Conservation (phyloP, 129 eudicot species). For the Mikania micrantha region DNA sequence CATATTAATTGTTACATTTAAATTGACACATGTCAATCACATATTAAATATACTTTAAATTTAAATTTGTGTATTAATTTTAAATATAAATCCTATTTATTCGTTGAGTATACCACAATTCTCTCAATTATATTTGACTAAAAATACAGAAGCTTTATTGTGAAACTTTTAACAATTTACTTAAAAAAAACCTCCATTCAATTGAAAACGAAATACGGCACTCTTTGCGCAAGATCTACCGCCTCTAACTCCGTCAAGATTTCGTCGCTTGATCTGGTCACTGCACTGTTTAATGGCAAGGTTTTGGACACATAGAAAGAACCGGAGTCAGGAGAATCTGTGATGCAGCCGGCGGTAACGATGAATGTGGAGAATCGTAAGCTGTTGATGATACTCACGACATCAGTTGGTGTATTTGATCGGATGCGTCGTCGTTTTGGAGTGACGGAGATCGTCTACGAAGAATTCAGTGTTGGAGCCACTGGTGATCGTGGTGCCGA, state of each 20-base stretch:
- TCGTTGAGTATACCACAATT: too few species aligned
- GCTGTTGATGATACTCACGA: slow-evolving; percentile 58
- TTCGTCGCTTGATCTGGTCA: slow-evolving; percentile 69
- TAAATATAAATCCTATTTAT: too few species aligned
- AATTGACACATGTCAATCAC: too few species aligned
- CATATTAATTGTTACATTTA: too few species aligned
- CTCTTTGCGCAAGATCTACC: too few species aligned
- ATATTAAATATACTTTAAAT: too few species aligned
- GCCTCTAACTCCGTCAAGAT: slow-evolving; percentile 50
- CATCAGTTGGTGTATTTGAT: slow-evolving; percentile 68
- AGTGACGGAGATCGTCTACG: slow-evolving; percentile 58
- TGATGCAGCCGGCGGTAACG: slow-evolving; percentile 17
- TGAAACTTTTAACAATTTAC: too few species aligned
- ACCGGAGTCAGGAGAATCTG: slow-evolving; percentile 33
- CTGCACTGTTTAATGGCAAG: slow-evolving; percentile 48
- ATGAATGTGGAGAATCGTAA: slow-evolving; percentile 51
- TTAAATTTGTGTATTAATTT: too few species aligned
- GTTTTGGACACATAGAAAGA: slow-evolving; percentile 31
- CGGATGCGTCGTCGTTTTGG: slow-evolving; percentile 51
- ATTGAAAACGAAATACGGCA: slow-evolving; percentile 61
- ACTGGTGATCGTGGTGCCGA: slow-evolving; percentile 38
- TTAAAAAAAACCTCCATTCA: too few species aligned
- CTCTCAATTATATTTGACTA: too few species aligned
- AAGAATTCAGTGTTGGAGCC: slow-evolving; percentile 31
- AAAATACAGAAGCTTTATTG: too few species aligned